Conservation (phyloP, 1,284 basidiomycete genomes). For the Pterulicium gracile region DNA sequence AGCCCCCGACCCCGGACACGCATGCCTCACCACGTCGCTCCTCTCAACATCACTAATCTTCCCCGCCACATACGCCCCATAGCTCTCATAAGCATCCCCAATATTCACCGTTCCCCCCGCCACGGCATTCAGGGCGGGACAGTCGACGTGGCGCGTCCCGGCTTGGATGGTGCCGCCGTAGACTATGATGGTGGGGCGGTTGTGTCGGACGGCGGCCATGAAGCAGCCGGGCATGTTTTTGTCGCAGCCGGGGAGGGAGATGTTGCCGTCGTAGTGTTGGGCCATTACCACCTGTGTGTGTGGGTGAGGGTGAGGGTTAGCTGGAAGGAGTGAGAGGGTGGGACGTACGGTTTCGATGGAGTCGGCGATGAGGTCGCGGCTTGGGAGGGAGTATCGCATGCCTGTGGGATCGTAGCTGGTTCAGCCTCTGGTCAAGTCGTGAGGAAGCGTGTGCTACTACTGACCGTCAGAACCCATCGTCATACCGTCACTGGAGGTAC, state of each 20-base stretch:
- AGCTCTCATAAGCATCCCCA: conserved; percentile 76
- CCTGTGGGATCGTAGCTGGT: conserved; percentile 26
- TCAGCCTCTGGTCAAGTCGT: conserved; percentile 3
- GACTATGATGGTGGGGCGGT: conserved; percentile 76
- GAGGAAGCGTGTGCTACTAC: no score
- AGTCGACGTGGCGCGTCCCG: conserved; percentile 68
- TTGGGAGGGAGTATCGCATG: conserved; percentile 78
- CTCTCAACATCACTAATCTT: conserved; percentile 70
- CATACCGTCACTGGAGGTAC: conserved; percentile 52
- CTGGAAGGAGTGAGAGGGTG: not conserved
- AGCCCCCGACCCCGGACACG: conserved; percentile 71
- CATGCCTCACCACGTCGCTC: conserved; percentile 72
- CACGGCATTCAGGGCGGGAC: conserved; percentile 66
- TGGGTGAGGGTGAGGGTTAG: conserved; percentile 1
- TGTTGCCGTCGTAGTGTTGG: conserved; percentile 83
- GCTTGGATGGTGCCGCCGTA: conserved; percentile 81
- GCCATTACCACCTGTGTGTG: conserved; percentile 54
- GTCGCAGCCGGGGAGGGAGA: conserved; percentile 77
- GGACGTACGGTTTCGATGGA: conserved; percentile 74
- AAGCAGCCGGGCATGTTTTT: conserved; percentile 92
- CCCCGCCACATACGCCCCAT: conserved; percentile 65
- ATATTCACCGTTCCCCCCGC: conserved; percentile 77
- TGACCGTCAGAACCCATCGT: conserved; percentile 77
- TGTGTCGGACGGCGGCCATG: conserved; percentile 77
- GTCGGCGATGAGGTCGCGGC: conserved; percentile 85